These are phyloP conservation scores for Aspergillus homomorphus DNA, from an alignment of 495 filamentous ascomycete genomes.

Conservation along the genomic window DNA sequence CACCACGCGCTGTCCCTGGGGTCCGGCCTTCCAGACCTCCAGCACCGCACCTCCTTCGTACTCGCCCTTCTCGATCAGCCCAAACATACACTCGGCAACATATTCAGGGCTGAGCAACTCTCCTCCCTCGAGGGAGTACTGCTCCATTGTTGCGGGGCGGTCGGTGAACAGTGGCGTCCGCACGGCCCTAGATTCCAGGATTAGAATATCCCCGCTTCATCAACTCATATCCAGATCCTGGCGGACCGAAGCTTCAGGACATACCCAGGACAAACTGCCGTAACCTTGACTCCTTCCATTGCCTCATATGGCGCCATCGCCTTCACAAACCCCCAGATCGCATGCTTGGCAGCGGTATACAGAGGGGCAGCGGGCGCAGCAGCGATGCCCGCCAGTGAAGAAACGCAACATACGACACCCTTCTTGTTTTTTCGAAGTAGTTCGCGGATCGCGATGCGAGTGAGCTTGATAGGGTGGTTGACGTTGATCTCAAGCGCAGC, in stretches of 20 bases:
- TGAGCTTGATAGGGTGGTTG: constrained; percentile 10
- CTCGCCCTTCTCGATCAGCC: not conserved
- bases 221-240: not conserved
- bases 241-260: not conserved
- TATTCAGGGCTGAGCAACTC: not conserved
- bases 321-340: constrained; percentile 3
- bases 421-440: constrained; percentile 3
- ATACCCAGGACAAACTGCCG: constrained; percentile 4
- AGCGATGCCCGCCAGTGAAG: not conserved
- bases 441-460: constrained; percentile 8
- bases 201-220: not conserved
- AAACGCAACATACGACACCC: constrained; percentile 2
- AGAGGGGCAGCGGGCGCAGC: not conserved
- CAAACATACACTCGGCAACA: not conserved
- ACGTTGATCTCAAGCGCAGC: constrained; percentile 10
- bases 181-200: not conserved
- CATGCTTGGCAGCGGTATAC: constrained; percentile 1
- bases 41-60: not conserved
- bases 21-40: not conserved
- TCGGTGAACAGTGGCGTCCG: not conserved
- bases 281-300: constrained; percentile 2
- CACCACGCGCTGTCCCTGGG: not conserved
- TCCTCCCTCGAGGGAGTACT: not conserved
- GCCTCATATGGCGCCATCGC: not conserved
- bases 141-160: not conserved